Evolutionary conservation across 441 rosid genomes (phyloP), one percentile per base, ranked within the genome.

Genomic region (Theobroma grandiflorum): DNA sequence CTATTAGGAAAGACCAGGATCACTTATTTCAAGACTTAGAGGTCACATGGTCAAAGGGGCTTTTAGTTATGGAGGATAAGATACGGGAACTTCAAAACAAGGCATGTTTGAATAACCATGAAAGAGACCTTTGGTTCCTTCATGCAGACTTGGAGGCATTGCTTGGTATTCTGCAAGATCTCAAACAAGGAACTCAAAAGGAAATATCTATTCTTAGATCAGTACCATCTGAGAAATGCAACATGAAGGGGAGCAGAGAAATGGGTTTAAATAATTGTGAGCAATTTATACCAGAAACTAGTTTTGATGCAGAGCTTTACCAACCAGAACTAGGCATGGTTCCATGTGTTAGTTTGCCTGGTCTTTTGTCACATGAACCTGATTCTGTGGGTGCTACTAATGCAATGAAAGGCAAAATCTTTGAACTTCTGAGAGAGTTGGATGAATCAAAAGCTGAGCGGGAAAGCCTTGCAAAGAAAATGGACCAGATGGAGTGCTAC

Each of bases 401-500:
- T 87, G 91, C 94, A 74, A 87, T 92, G 95, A 92, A 89, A 88
- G 92, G 89, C 47, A 92, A 94, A 86, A 86, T 92, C 62, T 89
- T 92, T 81, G 98, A 97, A 88, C 98, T 97, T 87, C 74, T 95
- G 80, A 88, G 91, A 75, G 98, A 93, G 78, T 86, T 97, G 89
- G 98, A 94, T 76, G 97, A 92, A 79, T 92, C 99, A 72, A 95
- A 95, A 89, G 89, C 91, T 82, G 99, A 95, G 88, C 87, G 88
- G 76, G 98, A 87, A 81, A 89, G 90, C 90, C 96, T 97, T 80
- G 87, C 91, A 52, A 94, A 91, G 89, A 97, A 97, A 90, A 93
- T 94, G 96, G 94, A 89, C 78, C 95, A 97, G 94, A 97, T 97
- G 99, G 99, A 97, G 83, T 93, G 99, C 84, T 95, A 97, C 85